Evolutionary conservation across 768 basidiomycete species (phyloP).

Genomic region (Calocybe cyanea): DNA sequence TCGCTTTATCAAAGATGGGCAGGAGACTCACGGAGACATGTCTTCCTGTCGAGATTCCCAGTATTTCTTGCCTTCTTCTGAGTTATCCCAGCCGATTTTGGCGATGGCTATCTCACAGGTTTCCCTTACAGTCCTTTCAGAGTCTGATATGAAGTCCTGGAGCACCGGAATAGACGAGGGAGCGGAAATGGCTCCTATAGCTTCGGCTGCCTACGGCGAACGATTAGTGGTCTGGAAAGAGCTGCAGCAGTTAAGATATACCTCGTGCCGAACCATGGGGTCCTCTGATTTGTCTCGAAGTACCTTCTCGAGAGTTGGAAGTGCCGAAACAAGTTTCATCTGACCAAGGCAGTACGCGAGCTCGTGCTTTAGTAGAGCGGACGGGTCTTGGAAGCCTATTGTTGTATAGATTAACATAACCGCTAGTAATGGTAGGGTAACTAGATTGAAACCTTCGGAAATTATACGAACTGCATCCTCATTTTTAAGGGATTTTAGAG

Average conservation of each 20-base stretch:
- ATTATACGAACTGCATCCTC: constrained; percentile 84
- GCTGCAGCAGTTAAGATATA: constrained; percentile 25
- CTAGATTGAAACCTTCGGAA: constrained; percentile 58
- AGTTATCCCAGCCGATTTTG: constrained; percentile 91
- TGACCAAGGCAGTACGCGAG: constrained; percentile 97
- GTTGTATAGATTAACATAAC: constrained; percentile 2
- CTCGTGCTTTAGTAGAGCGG: constrained; percentile 93
- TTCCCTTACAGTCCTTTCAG: constrained; percentile 77
- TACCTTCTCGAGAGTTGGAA: constrained; percentile 76
- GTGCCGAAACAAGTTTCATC: constrained; percentile 67
- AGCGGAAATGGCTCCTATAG: constrained; percentile 90
- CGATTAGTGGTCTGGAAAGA: constrained; percentile 3
- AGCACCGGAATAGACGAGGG: constrained; percentile 64
- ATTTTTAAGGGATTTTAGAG: constrained; percentile 77
- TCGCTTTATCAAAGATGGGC: neutral
- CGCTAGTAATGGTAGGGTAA: constrained; percentile 8
- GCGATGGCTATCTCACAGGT: constrained; percentile 97
- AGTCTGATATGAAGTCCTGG: constrained; percentile 65
- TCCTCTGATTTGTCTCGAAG: constrained; percentile 70
- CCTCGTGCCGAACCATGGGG: constrained; percentile 98
- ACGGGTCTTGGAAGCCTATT: constrained; percentile 80
- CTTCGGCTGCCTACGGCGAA: constrained; percentile 83
- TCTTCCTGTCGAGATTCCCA: constrained; percentile 24
- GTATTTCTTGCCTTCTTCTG: constrained; percentile 62
- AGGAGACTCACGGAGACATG: constrained; percentile 32